A percentile compares a stretch with the other conserved stretches of the same genome.
These are phyloP conservation scores for Trichosporon sp. DNA, from an alignment of 1,284 basidiomycete genomes.

Conservation along the genomic window DNA sequence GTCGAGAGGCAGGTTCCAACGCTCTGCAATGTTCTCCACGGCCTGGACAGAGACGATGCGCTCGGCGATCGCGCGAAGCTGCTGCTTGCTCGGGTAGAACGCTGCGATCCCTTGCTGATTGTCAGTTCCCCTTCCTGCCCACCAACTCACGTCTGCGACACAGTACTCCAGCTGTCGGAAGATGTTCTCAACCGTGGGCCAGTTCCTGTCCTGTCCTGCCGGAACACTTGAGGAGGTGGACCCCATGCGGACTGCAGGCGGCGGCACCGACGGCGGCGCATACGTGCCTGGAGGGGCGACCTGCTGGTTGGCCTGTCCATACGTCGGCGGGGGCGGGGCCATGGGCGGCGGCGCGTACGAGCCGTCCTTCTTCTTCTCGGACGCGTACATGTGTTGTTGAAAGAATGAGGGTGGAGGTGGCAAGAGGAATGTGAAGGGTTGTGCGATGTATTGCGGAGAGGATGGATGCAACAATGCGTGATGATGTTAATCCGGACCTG, in stretches of 20 bases:
- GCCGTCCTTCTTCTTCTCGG: conserved; percentile 12
- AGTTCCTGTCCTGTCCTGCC: conserved; percentile 7
- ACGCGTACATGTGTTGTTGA: background rate
- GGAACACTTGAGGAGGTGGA: background rate
- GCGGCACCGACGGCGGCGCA: background rate
- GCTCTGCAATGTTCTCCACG: conserved; percentile 52
- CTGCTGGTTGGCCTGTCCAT: background rate
- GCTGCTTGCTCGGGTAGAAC: conserved; percentile 56
- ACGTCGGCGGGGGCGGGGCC: conserved; percentile 9
- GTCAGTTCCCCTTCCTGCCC: conserved; percentile 22
- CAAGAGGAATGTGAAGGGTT: background rate
- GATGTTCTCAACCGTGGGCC: conserved; percentile 14
- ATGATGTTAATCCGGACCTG: background rate
- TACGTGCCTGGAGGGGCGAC: background rate
- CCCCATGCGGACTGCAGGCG: background rate
- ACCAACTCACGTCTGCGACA: conserved; percentile 53
- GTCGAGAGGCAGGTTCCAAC: conserved; percentile 58
- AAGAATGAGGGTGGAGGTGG: background rate
- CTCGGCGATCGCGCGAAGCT: conserved; percentile 55
- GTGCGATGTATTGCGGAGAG: background rate
- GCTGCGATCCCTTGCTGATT: conserved; percentile 55
- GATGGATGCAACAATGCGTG: background rate
- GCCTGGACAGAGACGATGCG: conserved; percentile 54
- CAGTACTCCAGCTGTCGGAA: conserved; percentile 44
- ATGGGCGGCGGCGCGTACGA: conserved; percentile 8